A percentile compares a stretch with the other conserved stretches of the same genome.
Evolutionary conservation across 2,329 filamentous ascomycete species (phyloP).

Genomic region (Aspergillus neotritici): DNA sequence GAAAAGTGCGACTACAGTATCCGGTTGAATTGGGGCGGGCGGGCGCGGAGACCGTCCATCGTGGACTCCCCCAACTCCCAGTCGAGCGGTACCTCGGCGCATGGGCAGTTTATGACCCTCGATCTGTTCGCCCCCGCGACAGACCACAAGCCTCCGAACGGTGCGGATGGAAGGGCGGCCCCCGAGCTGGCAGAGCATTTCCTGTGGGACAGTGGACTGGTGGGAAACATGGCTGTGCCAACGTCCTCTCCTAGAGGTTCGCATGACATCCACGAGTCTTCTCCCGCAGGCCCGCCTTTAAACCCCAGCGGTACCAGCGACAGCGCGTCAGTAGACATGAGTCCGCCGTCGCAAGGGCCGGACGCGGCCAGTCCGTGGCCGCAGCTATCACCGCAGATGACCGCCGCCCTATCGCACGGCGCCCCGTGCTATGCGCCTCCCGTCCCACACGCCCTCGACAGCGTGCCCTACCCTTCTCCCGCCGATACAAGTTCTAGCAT

Average conservation of each 20-base stretch:
- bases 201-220: conserved; percentile 12
- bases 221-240: conserved; percentile 11
- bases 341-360: conserved; percentile 11
- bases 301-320: conserved; percentile 14
- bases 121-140: conserved; percentile 2
- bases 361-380: conserved; percentile 18
- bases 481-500: conserved; percentile 22
- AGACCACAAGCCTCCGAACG: conserved; percentile 1
- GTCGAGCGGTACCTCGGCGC: conserved; percentile 18
- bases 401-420: conserved; percentile 10
- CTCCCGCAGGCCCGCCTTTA: conserved; percentile 14
- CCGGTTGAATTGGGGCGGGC: conserved; percentile 72
- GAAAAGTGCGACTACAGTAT: conserved; percentile 77
- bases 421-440: conserved; percentile 16
- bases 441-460: conserved; percentile 12
- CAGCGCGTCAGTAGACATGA: conserved; percentile 19
- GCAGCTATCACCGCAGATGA: conserved; percentile 15
- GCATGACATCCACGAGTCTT: conserved; percentile 19
- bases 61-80: conserved; percentile 31
- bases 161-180: conserved; percentile 4
- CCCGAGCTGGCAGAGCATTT: conserved; percentile 7
- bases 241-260: conserved; percentile 17
- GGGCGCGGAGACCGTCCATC: conserved; percentile 54
- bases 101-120: conserved; percentile 11
- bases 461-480: conserved; percentile 16